phyloP scores from a whole-genome alignment of 441 rosid genomes.

The Croton laevigatus region DNA sequence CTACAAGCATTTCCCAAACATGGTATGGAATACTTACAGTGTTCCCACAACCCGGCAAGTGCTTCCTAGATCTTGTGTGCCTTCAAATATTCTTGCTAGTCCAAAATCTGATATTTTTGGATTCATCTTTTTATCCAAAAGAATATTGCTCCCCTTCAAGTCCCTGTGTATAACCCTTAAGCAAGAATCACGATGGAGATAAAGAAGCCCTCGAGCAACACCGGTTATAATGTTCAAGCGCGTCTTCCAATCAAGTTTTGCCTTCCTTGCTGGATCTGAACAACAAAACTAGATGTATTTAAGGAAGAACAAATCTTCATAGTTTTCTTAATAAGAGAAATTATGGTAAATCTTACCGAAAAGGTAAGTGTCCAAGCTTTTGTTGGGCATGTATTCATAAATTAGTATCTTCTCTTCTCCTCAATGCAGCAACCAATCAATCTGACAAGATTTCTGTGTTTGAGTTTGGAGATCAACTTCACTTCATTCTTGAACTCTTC shows the following conservation, averaged over 20 bases:
- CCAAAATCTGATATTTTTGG: conserved; percentile 40
- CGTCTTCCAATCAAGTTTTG: conserved; percentile 19
- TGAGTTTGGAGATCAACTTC: conserved; percentile 26
- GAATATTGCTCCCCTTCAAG: conserved; percentile 21
- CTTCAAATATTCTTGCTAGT: conserved; percentile 26
- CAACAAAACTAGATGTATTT: not conserved
- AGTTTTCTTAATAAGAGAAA: not conserved
- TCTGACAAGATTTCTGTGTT: conserved; percentile 31
- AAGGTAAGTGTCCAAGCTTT: conserved; percentile 25
- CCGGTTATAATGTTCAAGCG: conserved; percentile 25
- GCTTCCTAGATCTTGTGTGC: conserved; percentile 19
- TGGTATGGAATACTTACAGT: conserved; percentile 18
- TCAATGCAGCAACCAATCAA: conserved; percentile 25
- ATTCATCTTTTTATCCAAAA: conserved; percentile 26
- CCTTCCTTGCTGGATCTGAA: conserved; percentile 21
- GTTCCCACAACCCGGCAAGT: conserved; percentile 27
- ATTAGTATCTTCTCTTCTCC: conserved; percentile 27
- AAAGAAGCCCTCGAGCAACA: conserved; percentile 28
- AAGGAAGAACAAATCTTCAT: not conserved
- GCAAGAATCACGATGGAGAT: conserved; percentile 30
- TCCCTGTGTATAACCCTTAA: conserved; percentile 30
- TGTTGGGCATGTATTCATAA: conserved; percentile 32
- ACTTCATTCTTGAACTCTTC: conserved; percentile 26
- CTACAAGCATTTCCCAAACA: not conserved
- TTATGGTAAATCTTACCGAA: conserved; percentile 23